Evolutionary conservation across 345 rosid species (phyloP), one percentile per base, ranked within the genome.

Genomic region (Eucalyptus tenuipes): DNA sequence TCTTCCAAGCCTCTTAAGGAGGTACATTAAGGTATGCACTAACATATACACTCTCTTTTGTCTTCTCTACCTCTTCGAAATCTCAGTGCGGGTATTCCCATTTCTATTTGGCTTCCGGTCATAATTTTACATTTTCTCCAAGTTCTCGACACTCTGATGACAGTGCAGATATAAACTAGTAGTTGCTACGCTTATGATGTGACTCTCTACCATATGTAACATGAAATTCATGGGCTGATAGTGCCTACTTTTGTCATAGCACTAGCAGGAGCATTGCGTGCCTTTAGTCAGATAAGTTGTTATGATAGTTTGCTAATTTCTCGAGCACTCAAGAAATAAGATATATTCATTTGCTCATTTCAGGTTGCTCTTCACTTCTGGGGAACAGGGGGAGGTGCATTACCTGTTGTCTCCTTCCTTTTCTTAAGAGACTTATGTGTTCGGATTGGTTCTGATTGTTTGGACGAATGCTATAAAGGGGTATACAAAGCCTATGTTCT

Each of bases 341-440:
- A 49, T 20, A 29, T 47, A 37, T 13, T 22, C 49, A 22, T 57
- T 89, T 81, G 49, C 15, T 33, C 25, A 84, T 84, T 90, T 49
- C 94, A 98, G 99, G 97, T 93, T 75, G 93, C 93, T 57, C 96
- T 98, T 93, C 99, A 97, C 91, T 98, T 97, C 91, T 98, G 99
- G 99, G 98, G 99, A 79, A 95, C 99, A 4, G 99, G 98, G 87
- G 95, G 94, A 90, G 97, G 96, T 87, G 91, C 97, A 29, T 97
- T 98, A 55, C 94, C 99, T 80, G 94, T 96, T 90, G 97, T 97
- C 80, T 94, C 99, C 59, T 93, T 97, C 88, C 93, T 98, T 48
- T 97, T 98, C 91, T 86, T 98, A 50, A 94, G 99, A 91, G 98
- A 97, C 86, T 87, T 98, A 66, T 97, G 99, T 90, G 79, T 97